These are phyloP conservation scores for Bipolaris bicolor DNA, from an alignment of 2,329 filamentous ascomycete genomes.

Conservation along the genomic window DNA sequence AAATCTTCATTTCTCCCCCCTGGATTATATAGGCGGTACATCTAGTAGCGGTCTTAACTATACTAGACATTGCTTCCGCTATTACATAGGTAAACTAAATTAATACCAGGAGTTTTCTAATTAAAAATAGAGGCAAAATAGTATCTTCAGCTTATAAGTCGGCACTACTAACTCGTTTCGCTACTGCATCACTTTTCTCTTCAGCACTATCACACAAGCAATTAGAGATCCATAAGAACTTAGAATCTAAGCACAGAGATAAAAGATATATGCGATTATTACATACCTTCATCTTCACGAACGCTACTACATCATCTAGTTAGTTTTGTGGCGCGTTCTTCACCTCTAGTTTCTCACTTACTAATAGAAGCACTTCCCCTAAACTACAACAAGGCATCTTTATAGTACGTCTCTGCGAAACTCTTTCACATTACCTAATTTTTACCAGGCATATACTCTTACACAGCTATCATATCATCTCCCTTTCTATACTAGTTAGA, in stretches of 20 bases:
- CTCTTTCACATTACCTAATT: neutral
- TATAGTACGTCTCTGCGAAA: neutral
- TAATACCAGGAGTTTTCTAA: neutral
- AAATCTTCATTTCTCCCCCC: slow-evolving; percentile 8
- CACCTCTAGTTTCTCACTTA: slow-evolving; percentile 4
- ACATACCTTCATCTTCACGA: slow-evolving; percentile 1
- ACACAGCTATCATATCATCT: slow-evolving; percentile 3
- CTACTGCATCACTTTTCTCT: slow-evolving; percentile 3
- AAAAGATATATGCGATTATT: slow-evolving; percentile 1
- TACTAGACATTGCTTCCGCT: slow-evolving; percentile 8
- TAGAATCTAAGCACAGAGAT: neutral
- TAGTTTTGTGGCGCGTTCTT: slow-evolving; percentile 1
- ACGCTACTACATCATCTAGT: neutral
- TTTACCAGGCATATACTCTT: slow-evolving; percentile 4
- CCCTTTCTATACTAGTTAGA: slow-evolving; percentile 6
- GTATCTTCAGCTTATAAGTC: slow-evolving; percentile 2
- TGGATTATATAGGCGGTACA: slow-evolving; percentile 9
- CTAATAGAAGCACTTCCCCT: neutral
- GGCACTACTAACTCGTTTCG: slow-evolving; percentile 8
- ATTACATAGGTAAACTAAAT: neutral
- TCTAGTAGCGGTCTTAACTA: slow-evolving; percentile 3
- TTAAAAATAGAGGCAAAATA: slow-evolving; percentile 3
- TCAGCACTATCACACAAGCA: slow-evolving; percentile 3
- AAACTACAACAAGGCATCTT: slow-evolving; percentile 3
- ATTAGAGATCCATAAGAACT: slow-evolving; percentile 7